Conservation (phyloP, 163 green algal species). For the Volvox carteri region DNA sequence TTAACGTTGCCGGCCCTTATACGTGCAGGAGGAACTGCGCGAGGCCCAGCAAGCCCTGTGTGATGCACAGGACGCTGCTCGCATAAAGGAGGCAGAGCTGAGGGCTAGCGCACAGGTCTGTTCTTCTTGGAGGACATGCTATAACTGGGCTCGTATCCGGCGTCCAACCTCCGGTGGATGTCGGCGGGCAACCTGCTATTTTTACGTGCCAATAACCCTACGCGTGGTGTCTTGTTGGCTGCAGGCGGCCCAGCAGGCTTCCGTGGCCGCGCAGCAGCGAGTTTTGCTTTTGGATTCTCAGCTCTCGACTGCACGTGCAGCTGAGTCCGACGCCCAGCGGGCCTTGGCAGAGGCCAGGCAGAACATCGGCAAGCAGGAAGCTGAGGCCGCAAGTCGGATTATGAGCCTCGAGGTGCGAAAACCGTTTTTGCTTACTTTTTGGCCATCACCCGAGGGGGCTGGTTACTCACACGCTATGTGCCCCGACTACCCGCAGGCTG, state of each 20-base stretch:
- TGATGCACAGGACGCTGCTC: neutral
- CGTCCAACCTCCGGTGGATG: no score
- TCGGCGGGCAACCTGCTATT: no score
- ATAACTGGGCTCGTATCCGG: no score
- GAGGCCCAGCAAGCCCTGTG: neutral
- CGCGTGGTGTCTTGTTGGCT: neutral
- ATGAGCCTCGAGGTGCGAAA: slow-evolving; percentile 32
- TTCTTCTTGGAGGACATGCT: no score
- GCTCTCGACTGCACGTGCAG: neutral
- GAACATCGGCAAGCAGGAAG: neutral
- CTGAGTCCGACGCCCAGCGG: slow-evolving; percentile 14
- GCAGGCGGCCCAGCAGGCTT: slow-evolving; percentile 4
- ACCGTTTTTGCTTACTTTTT: no score
- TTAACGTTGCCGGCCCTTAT: neutral
- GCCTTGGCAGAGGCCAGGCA: neutral
- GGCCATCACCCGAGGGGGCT: no score
- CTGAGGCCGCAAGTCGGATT: slow-evolving; percentile 5
- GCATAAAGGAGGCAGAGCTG: neutral
- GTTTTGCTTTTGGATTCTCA: slow-evolving; percentile 32
- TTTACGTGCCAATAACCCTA: neutral
- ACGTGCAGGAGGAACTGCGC: slow-evolving; percentile 25
- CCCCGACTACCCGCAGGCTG: slow-evolving; percentile 15
- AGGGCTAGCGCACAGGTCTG: slow-evolving; percentile 1
- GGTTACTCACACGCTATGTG: no score
- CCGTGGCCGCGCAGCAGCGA: slow-evolving; percentile 3